Percentiles rank a stretch among this genome's conserved stretches.
These are phyloP conservation scores for Aspergillus intermedius DNA, from an alignment of 2,329 filamentous ascomycete genomes.

Conservation along the genomic window DNA sequence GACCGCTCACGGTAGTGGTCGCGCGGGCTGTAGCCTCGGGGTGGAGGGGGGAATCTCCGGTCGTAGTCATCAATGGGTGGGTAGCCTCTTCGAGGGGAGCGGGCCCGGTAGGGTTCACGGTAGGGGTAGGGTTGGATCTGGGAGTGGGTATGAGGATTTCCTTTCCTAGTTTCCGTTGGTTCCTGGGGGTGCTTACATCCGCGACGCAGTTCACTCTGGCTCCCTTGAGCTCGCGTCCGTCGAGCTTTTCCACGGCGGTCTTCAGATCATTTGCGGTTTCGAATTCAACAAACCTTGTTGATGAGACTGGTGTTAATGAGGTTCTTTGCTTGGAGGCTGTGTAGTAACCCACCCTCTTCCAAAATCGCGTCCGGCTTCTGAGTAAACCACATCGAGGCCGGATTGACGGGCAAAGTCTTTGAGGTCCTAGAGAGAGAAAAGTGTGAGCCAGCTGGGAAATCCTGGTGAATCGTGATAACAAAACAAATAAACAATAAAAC, in stretches of 20 bases:
- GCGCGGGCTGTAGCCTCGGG: slow-evolving; percentile 76
- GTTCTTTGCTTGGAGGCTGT: slow-evolving; percentile 6
- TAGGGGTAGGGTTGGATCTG: slow-evolving; percentile 60
- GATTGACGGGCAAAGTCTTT: slow-evolving; percentile 99
- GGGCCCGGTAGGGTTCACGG: slow-evolving; percentile 69
- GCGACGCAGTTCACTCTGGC: slow-evolving; percentile 76
- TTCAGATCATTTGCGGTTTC: slow-evolving; percentile 86
- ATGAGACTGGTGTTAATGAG: slow-evolving; percentile 16
- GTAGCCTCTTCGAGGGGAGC: slow-evolving; percentile 64
- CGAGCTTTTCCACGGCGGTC: slow-evolving; percentile 89
- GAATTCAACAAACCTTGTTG: slow-evolving; percentile 85
- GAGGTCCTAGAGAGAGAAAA: slow-evolving; percentile 80
- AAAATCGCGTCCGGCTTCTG: slow-evolving; percentile 88
- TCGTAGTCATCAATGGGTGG: slow-evolving; percentile 73
- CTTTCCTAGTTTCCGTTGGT: slow-evolving; percentile 13
- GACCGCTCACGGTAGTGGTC: slow-evolving; percentile 84
- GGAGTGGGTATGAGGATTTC: slow-evolving; percentile 18
- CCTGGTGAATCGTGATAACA: slow-evolving; percentile 8
- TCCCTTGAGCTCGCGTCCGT: slow-evolving; percentile 88
- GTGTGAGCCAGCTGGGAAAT: slow-evolving; percentile 62
- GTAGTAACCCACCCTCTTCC: slow-evolving; percentile 70
- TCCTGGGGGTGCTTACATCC: slow-evolving; percentile 58
- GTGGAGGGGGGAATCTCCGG: slow-evolving; percentile 64
- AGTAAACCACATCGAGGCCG: slow-evolving; percentile 95
- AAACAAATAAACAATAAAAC: slow-evolving; percentile 1